Evolutionary conservation across 1,284 basidiomycete species (phyloP), one percentile per base, ranked within the genome.

Genomic region (Cystobasidium sp.): DNA sequence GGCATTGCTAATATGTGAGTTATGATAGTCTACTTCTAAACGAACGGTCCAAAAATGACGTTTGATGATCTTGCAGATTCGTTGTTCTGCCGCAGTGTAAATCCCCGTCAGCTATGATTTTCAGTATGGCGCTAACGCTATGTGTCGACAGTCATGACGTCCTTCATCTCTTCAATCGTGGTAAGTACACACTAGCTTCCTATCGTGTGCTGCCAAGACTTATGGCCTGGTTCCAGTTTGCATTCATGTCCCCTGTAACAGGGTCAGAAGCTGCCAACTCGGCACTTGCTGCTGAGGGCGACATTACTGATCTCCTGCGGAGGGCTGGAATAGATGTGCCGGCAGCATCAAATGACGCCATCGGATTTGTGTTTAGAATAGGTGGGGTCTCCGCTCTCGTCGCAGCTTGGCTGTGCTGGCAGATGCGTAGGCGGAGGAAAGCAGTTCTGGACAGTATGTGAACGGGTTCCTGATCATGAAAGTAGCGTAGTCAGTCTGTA

Each of bases 291-390:
- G 49, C 37, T 10, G 37, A 64, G 16, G 16, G 16, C 46, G 51
- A 37, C 4, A 12, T 71, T 10, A 43, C 52, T 3, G 31, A 14
- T 20, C 43, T 66, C 14, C 9, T 73, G 10, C 46, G 53, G 2
- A 61, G 70, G 43, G 63, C 70, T 6, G 70, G 52, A 12, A 58
- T 73, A 24, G 62, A 73, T 31, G 70, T 65, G 4, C 63, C 70
- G 18, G 72, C 70, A 44, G 61, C 41, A 6, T 53, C 51, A 37
- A 73, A 73, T 49, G 77, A 77, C 47, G 76, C 79, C 8, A 62
- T 80, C 2, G 77, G 78, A 0, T 59, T 79, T 41, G 76, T 80
- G 61, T 80, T 80, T 66, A 72, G 76, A 14, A 65, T 80, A 24
- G 79, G 79, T 22, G 79, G 79, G 8, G 47, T 80, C 22, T 67